Conservation (phyloP, 371 early-diverging fungal genomes). For the Haplosporangium sp. region DNA sequence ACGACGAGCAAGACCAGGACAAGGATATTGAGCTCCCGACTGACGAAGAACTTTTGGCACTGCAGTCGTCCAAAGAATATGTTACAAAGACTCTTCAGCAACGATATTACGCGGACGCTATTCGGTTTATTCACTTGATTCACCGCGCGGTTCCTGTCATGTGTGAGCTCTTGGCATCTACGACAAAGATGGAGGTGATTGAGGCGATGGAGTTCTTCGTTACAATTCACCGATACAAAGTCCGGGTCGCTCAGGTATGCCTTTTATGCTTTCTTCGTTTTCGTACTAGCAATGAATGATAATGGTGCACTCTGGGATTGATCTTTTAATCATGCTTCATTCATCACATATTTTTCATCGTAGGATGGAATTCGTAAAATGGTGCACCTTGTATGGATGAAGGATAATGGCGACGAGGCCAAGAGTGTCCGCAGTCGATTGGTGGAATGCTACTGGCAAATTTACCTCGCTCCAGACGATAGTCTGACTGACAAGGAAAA, state of each 20-base stretch:
- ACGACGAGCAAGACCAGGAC: slow-evolving; percentile 32
- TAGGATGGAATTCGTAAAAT: slow-evolving; percentile 90
- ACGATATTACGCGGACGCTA: slow-evolving; percentile 88
- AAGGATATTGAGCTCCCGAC: slow-evolving; percentile 39
- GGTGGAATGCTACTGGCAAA: slow-evolving; percentile 78
- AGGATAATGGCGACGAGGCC: slow-evolving; percentile 85
- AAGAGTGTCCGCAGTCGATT: slow-evolving; percentile 84
- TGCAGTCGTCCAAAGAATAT: slow-evolving; percentile 63
- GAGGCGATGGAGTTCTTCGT: slow-evolving; percentile 96
- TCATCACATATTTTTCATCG: neutral
- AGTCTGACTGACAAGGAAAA: slow-evolving; percentile 67
- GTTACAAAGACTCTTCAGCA: slow-evolving; percentile 72
- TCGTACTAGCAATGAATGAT: neutral
- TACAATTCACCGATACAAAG: slow-evolving; percentile 80
- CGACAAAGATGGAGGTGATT: slow-evolving; percentile 90
- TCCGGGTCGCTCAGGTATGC: slow-evolving; percentile 80
- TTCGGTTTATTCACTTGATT: slow-evolving; percentile 84
- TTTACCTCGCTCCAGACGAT: slow-evolving; percentile 82
- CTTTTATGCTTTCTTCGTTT: neutral
- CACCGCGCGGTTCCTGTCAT: slow-evolving; percentile 78
- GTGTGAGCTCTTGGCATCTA: slow-evolving; percentile 87
- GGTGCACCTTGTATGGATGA: slow-evolving; percentile 96
- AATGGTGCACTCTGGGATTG: neutral
- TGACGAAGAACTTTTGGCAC: slow-evolving; percentile 37
- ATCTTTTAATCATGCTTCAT: neutral